Conservation (phyloP, 2,329 filamentous ascomycete genomes). For the Talaromyces sp. region DNA sequence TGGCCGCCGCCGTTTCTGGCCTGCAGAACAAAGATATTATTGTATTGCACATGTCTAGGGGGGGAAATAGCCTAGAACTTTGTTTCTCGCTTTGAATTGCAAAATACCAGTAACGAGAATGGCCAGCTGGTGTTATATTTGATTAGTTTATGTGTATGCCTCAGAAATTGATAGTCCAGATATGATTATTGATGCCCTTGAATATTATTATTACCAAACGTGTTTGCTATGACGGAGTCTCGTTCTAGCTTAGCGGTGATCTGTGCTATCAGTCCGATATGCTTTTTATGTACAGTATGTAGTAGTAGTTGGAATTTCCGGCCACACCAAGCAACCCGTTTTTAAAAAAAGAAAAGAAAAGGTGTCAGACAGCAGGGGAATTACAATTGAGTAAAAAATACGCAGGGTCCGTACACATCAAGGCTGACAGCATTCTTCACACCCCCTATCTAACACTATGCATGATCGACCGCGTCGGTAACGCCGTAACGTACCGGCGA, state of each 20-base stretch:
- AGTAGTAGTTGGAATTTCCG: background rate
- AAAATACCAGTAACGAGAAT: background rate
- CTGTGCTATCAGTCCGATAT: background rate
- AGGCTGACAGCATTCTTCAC: background rate
- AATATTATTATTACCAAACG: no score
- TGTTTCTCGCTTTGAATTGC: background rate
- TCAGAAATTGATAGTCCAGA: no score
- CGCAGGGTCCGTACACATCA: background rate
- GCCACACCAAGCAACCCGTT: background rate
- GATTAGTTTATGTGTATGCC: background rate
- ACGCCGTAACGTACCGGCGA: slow-evolving; percentile 1
- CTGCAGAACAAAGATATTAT: background rate
- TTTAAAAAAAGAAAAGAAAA: background rate
- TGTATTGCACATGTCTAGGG: background rate
- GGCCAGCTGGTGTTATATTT: background rate
- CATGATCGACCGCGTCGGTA: background rate
- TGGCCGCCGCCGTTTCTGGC: background rate
- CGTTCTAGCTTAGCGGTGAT: background rate
- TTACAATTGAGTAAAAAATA: background rate
- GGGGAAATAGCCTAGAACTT: background rate
- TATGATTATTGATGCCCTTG: no score
- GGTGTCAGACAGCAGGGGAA: background rate
- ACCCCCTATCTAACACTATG: slow-evolving; percentile 1
- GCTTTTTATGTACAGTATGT: background rate
- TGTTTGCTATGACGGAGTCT: no score